phyloP scores from a whole-genome alignment of 2,329 filamentous ascomycete species.

The Diaporthe sp. region DNA sequence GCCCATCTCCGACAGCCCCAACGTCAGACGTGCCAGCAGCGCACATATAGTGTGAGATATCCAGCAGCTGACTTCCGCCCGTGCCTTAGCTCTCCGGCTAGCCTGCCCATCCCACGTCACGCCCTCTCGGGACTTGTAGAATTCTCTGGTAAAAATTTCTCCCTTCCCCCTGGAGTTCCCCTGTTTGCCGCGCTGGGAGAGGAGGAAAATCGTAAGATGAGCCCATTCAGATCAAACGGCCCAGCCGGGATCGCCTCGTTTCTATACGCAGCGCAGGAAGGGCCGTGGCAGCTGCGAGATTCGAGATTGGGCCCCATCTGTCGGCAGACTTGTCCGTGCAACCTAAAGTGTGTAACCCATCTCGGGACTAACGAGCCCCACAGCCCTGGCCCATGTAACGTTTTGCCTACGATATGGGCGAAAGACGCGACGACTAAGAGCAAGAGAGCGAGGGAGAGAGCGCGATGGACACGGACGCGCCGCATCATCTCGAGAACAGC shows the following conservation, averaged over 20 bases:
- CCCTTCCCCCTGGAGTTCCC: neutral
- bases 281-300: constrained; percentile 7
- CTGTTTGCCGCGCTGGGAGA: neutral
- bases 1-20: constrained; percentile 13
- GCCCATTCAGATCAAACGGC: neutral
- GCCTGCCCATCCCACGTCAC: constrained; percentile 3
- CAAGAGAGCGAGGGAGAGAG: too few species aligned
- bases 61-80: constrained; percentile 11
- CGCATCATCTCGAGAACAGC: neutral
- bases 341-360: neutral
- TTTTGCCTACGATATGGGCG: neutral
- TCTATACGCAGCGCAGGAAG: neutral
- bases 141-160: neutral
- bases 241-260: neutral
- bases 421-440: neutral
- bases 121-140: constrained; percentile 8
- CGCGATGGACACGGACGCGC: neutral
- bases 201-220: neutral
- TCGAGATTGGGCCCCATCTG: neutral
- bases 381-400: neutral
- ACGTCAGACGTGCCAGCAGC: constrained; percentile 10
- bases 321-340: neutral
- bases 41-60: neutral
- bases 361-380: neutral
- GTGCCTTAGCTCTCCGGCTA: constrained; percentile 17